These are phyloP conservation scores for Tremellales sp. DNA, from an alignment of 1,284 basidiomycete genomes.

Conservation along the genomic window DNA sequence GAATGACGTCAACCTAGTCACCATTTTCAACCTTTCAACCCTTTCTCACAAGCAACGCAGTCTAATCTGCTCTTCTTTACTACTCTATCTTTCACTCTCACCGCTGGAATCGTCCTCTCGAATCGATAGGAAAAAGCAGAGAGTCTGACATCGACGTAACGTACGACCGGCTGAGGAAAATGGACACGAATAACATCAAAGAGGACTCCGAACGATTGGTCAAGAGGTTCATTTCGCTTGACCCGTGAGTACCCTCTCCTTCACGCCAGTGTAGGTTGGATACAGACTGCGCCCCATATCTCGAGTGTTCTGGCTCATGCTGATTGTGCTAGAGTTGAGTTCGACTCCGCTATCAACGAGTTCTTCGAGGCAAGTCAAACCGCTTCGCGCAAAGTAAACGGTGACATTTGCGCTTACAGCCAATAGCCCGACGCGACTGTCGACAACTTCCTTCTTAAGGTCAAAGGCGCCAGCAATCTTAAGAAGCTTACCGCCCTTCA, in stretches of 20 bases:
- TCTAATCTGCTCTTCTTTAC: slow-evolving; percentile 2
- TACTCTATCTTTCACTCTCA: not conserved
- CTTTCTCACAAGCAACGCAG: not conserved
- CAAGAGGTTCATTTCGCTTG: slow-evolving; percentile 26
- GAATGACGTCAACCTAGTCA: not conserved
- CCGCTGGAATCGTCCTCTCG: no score
- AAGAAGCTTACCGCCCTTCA: slow-evolving; percentile 30
- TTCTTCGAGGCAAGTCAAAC: slow-evolving; percentile 28
- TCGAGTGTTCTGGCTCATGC: slow-evolving; percentile 1
- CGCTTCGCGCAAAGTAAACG: no score
- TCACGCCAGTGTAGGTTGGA: not conserved
- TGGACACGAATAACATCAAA: slow-evolving; percentile 20
- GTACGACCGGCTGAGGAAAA: slow-evolving; percentile 9
- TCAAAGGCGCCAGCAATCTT: slow-evolving; percentile 26
- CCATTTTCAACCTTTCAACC: not conserved
- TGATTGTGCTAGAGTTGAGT: slow-evolving; percentile 26
- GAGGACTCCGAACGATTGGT: slow-evolving; percentile 22
- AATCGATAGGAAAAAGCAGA: no score
- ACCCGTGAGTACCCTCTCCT: slow-evolving; percentile 27
- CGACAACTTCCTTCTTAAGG: slow-evolving; percentile 12
- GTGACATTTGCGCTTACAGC: no score
- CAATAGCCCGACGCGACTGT: slow-evolving; percentile 13
- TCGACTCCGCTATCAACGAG: slow-evolving; percentile 27
- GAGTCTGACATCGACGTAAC: no score
- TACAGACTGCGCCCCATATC: not conserved